Conservation (phyloP, 73 alveolate genomes). For the Paramecium octaurelia region DNA sequence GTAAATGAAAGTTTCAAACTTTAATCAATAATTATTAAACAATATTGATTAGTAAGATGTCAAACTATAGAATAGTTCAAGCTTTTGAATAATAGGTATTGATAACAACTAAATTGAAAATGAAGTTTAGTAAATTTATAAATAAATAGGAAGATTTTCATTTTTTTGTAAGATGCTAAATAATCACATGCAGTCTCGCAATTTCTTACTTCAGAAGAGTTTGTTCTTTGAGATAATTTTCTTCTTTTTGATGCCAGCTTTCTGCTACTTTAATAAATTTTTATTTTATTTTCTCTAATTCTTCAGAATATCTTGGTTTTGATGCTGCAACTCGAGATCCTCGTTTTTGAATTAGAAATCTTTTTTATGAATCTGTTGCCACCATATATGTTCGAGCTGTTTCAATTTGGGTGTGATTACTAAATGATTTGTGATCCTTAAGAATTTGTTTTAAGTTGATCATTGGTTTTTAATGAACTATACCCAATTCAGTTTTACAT, state of each 20-base stretch:
- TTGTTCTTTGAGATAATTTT: background rate
- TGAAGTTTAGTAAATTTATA: background rate
- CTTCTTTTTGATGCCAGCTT: slow-evolving; percentile 15
- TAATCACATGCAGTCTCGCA: background rate
- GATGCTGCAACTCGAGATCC: background rate
- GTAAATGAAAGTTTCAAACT: too few relatives aligned
- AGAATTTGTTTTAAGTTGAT: background rate
- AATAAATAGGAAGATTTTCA: background rate
- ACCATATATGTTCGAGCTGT: background rate
- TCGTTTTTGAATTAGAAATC: background rate
- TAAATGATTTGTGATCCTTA: background rate
- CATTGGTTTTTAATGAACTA: background rate
- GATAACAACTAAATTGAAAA: too few relatives aligned
- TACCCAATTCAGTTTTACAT: background rate
- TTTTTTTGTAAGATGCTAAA: background rate
- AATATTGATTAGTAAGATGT: too few relatives aligned
- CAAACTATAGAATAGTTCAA: too few relatives aligned
- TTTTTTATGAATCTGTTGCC: background rate
- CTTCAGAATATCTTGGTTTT: background rate
- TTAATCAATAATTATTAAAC: too few relatives aligned
- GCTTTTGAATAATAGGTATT: too few relatives aligned
- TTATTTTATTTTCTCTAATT: background rate
- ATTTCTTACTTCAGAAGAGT: background rate
- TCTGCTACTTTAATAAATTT: background rate
- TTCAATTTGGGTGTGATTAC: background rate